phyloP scores from a whole-genome alignment of 768 basidiomycete genomes.

The Boletus sp. region DNA sequence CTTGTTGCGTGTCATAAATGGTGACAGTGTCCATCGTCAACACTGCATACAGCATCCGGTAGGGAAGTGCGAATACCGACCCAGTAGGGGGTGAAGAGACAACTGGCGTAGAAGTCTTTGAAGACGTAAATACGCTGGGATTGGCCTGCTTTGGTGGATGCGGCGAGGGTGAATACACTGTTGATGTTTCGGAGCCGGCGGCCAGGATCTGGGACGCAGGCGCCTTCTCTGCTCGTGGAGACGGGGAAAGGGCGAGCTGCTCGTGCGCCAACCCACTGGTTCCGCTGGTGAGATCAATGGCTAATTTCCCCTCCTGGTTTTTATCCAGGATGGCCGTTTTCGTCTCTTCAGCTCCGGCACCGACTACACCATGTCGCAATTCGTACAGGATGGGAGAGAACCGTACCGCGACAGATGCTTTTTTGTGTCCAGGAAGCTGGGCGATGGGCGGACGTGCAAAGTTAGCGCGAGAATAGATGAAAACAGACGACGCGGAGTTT shows the following conservation, averaged over 20 bases:
- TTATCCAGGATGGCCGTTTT: conserved; percentile 65
- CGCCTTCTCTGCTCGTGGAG: conserved; percentile 19
- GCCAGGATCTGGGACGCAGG: conserved; percentile 2
- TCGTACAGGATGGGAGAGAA: conserved; percentile 95
- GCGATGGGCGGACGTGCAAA: conserved; percentile 91
- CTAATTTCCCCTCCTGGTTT: conserved; percentile 56
- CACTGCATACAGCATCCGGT: conserved; percentile 92
- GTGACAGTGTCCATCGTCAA: conserved; percentile 94
- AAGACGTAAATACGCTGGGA: conserved; percentile 13
- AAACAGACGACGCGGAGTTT: conserved; percentile 63
- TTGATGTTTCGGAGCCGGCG: conserved; percentile 7
- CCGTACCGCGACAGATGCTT: conserved; percentile 88
- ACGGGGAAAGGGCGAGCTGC: conserved; percentile 1
- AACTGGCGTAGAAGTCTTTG: conserved; percentile 18
- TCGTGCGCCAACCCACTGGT: conserved; percentile 10
- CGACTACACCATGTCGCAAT: conserved; percentile 59
- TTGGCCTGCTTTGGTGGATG: conserved; percentile 14
- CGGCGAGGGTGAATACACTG: conserved; percentile 9
- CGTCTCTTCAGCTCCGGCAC: conserved; percentile 36
- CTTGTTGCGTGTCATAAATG: conserved; percentile 96
- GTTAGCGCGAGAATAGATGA: conserved; percentile 94
- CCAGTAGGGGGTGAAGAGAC: conserved; percentile 47
- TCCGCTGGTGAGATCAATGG: conserved; percentile 57
- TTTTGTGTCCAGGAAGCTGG: conserved; percentile 94
- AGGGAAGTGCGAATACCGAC: conserved; percentile 85